Evolutionary conservation across 1,284 basidiomycete genomes (phyloP), one percentile per base, ranked within the genome.

Genomic region (Ganoderma lingzhi): DNA sequence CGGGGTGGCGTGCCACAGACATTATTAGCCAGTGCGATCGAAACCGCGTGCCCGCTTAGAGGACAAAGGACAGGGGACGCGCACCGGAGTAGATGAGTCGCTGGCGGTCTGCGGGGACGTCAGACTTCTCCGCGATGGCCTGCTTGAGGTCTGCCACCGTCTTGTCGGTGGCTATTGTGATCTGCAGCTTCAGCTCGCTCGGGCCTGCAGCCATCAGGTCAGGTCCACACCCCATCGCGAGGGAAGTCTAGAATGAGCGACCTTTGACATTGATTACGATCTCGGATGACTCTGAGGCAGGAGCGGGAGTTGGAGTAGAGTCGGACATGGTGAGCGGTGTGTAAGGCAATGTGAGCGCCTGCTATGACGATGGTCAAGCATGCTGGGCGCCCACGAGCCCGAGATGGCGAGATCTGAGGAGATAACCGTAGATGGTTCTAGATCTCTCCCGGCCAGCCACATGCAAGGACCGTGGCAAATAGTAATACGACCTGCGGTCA

Each of bases 131-230:
- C 5, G 94, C 91, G 80, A 97, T 94, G 42, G 91, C 90, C 73
- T 91, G 86, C 84, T 97, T 97, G 76, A 97, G 89, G 71, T 97
- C 95, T 60, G 86, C 82, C 48, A 97, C 94, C 0, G 90, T 93
- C 83, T 94, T 93, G 81, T 91, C 90, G 10, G 89, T 87, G 55
- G 85, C 82, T 76, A 97, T 96, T 28, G 89, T 85, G 73, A 97
- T 93, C 77, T 94, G 90, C 37, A 97, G 88, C 84, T 97, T 97
- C 80, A 96, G 86, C 82, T 97, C 95, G 78, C 89, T 94, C 1
- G 96, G 95, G 19, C 95, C 95, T 93, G 66, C 32, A 23, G 23
- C 28, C 17, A 30, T 19, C 17, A 6, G 23, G 39, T 55, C 32
- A 39, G 6, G 41, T 42, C 37, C 14, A 28, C 39, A 41, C 1